Evolutionary conservation across 202 grass and related monocot species (phyloP), one percentile per base, ranked within the genome.

Genomic region (Carex arenaria): DNA sequence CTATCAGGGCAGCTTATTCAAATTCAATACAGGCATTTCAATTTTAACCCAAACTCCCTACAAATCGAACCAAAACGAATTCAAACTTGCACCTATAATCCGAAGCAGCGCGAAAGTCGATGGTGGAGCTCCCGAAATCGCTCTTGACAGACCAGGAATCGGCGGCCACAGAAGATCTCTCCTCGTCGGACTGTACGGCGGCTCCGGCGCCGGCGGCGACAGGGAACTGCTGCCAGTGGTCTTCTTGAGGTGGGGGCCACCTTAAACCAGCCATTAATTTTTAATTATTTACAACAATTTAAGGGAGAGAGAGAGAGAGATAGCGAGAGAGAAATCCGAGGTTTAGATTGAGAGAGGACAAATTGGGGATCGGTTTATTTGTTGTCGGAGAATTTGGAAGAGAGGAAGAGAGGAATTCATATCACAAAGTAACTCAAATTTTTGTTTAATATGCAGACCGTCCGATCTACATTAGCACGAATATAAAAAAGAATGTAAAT

Each of bases 141-240:
- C 96, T 99, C 91, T 90, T 99, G 83, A 99, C 93, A 23, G 96
- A 98, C 96, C 96, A 98, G 30, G 96, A 95, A 74, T 98, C 96
- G 78, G 96, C 93, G 28, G 96, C 89, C 78, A 98, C 91, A 3
- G 96, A 98, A 2, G 96, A 98, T 10, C 96, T 88, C 73, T 98
- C 96, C 86, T 98, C 96, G 85, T 98, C 96, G 18, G 93, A 95
- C 84, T 18, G 60, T 64, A 2, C 67, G 34, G 43, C 61, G 64
- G 31, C 84, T 52, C 17, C 74, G 31, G 0, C 36, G 3, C 75
- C 94, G 6, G 70, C 87, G 9, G 67, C 49, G 9, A 84, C 57
- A 1, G 86, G 42, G 84, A 87, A 80, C 76, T 93, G 84, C 59
- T 87, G 70, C 13, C 92, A 90, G 74, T 87, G 87, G 56, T 95